Base-by-base conservation (phyloP, 768 basidiomycete genomes). In the Lactarius psammicola region DNA sequence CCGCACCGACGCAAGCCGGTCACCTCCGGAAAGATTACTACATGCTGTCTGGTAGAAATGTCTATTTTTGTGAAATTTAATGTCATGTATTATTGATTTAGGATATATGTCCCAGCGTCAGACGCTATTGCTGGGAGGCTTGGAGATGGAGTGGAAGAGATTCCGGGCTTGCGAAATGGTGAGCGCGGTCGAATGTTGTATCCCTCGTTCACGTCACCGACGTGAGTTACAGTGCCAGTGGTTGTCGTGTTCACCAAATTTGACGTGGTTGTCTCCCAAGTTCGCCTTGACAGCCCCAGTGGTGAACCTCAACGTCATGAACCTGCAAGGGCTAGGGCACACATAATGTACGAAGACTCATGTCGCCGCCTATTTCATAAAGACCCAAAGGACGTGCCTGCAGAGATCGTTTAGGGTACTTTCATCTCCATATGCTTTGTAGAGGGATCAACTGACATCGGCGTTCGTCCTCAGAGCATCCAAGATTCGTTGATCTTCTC, bases 211-310 rank as follows among this genome's bases (percentile, higher is more conserved):
- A 26, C 36, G 33, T 18, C 8, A 20, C 20, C 6, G 20, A 40
- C 34, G 5, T 0, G 9, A 8, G 9, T 2, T 4, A 31, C n/a
- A 65, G 64, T 65, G 28, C 59, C 64, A 0, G 44, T 65, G 8
- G 11, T 65, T 38, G 20, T 65, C 28, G 54, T 55, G 4, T 56
- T 65, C 23, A 60, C 64, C 3, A 65, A 65, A 55, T 60, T 56
- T 56, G 64, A 65, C n/a, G 0, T 46, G 53, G 53, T 30, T 4
- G 26, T 60, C 33, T 40, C 42, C 15, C 26, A 26, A 23, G 26
- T 38, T 20, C 11, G 8, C 11, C 20, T 33, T 3, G 13, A 54
- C 15, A 5, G 3, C 20, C 20, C 30, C 6, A 34, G 49, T 26
- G 33, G 44, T 34, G 18, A 10, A 17, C 1, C 26, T 36, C 62